Conservation (phyloP, 495 filamentous ascomycete genomes). For the Staphylotrichum longicolle region DNA sequence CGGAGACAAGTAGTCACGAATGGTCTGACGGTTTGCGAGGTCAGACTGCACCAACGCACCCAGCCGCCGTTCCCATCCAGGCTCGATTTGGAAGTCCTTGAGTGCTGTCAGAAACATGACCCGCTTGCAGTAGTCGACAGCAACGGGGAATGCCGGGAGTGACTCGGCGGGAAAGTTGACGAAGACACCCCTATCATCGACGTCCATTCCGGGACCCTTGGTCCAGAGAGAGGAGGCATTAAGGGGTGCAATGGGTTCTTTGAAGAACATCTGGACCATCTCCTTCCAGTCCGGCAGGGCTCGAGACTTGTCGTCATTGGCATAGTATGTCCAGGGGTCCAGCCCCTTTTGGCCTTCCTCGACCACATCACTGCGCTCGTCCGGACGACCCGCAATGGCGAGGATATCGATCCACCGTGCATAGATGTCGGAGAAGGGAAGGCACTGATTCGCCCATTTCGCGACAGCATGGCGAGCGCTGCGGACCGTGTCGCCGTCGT, state of each 20-base stretch:
- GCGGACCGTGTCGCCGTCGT: slow-evolving; percentile 53
- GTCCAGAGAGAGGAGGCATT: slow-evolving; percentile 19
- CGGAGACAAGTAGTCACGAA: slow-evolving; percentile 50
- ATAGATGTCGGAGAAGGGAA: slow-evolving; percentile 72
- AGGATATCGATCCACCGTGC: slow-evolving; percentile 88
- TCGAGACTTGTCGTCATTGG: slow-evolving; percentile 34
- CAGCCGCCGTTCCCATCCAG: slow-evolving; percentile 82
- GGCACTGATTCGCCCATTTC: slow-evolving; percentile 85
- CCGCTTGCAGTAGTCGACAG: slow-evolving; percentile 67
- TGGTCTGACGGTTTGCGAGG: slow-evolving; percentile 53
- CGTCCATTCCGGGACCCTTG: slow-evolving; percentile 25
- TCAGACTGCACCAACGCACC: slow-evolving; percentile 67
- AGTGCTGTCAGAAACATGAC: slow-evolving; percentile 74
- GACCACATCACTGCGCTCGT: slow-evolving; percentile 72
- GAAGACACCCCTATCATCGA: slow-evolving; percentile 39
- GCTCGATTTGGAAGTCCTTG: slow-evolving; percentile 60
- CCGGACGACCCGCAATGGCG: slow-evolving; percentile 61
- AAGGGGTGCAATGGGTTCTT: slow-evolving; percentile 31
- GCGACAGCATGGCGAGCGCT: slow-evolving; percentile 78
- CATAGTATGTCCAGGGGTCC: slow-evolving; percentile 53
- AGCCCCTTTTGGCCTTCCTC: slow-evolving; percentile 91
- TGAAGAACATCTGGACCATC: slow-evolving; percentile 48
- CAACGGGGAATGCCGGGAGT: slow-evolving; percentile 58
- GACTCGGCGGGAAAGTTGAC: slow-evolving; percentile 43
- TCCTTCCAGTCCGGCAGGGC: slow-evolving; percentile 48